A percentile compares a stretch with the other conserved stretches of the same genome.
Conservation (phyloP, 1,139 yeast species). For the Tardiomyces depauwii region DNA sequence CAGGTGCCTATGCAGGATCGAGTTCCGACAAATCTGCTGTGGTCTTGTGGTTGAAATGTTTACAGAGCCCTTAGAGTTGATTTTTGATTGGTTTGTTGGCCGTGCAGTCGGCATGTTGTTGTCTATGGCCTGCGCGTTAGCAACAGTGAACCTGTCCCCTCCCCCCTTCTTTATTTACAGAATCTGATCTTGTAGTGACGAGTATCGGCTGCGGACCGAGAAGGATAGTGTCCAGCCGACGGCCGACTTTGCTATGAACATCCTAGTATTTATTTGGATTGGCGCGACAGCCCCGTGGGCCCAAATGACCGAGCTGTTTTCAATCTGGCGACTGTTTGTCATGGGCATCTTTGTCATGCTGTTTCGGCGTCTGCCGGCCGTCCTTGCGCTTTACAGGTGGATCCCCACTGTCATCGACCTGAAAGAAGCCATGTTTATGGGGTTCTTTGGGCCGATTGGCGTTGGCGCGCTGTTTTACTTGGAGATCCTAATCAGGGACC, state of each 20-base stretch:
- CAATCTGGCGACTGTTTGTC: slow-evolving; percentile 76
- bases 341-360: slow-evolving; percentile 76
- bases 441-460: slow-evolving; percentile 98
- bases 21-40: no score
- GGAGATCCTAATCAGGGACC: slow-evolving; percentile 14
- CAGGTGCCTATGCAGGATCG: no score
- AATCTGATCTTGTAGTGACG: slow-evolving; percentile 14
- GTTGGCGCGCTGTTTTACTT: slow-evolving; percentile 78
- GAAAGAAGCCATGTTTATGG: slow-evolving; percentile 93
- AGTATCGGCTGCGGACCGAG: slow-evolving; percentile 21
- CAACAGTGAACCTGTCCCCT: no score
- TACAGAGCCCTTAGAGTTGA: no score
- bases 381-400: slow-evolving; percentile 61
- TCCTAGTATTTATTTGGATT: slow-evolving; percentile 84
- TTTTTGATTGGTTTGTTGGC: no score
- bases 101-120: no score
- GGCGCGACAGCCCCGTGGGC: slow-evolving; percentile 96
- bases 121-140: no score
- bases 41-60: no score
- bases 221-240: slow-evolving; percentile 23
- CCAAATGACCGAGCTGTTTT: slow-evolving; percentile 58
- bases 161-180: neutral
- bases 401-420: slow-evolving; percentile 91
- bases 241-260: slow-evolving; percentile 35
- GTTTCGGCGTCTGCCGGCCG: slow-evolving; percentile 82